A percentile compares a stretch with the other conserved stretches of the same genome.
phyloP scores from a whole-genome alignment of 2,329 filamentous ascomycete genomes.

The Monilinia vaccinii-corymbosi region DNA sequence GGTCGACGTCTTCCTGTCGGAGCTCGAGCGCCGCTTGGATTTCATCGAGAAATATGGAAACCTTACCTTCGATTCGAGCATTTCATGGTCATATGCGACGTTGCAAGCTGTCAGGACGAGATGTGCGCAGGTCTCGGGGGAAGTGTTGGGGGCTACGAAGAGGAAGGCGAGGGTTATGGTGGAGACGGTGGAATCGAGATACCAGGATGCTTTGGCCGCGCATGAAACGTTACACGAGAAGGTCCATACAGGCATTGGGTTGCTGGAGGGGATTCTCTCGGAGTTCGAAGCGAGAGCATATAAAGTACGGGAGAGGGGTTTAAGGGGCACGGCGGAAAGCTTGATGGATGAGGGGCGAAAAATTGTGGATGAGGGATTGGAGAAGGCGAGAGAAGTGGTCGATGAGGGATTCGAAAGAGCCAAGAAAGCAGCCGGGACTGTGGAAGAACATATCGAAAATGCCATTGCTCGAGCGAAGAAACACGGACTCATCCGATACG shows the following conservation, averaged over 20 bases:
- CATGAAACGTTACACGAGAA: constrained; percentile 89
- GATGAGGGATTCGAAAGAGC: constrained; percentile 77
- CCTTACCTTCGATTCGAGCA: constrained; percentile 70
- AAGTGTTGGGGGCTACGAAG: constrained; percentile 78
- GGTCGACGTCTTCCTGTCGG: constrained; percentile 74
- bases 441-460: constrained; percentile 76
- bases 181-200: constrained; percentile 80
- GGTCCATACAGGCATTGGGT: constrained; percentile 73
- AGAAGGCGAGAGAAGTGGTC: constrained; percentile 64
- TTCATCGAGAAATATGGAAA: constrained; percentile 84
- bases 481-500: constrained; percentile 75
- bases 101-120: constrained; percentile 78
- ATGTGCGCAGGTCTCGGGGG: constrained; percentile 83
- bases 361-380: constrained; percentile 71
- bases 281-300: constrained; percentile 79
- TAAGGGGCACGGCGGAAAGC: constrained; percentile 62
- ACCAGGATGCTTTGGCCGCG: constrained; percentile 74
- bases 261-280: constrained; percentile 76
- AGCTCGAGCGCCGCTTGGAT: constrained; percentile 79
- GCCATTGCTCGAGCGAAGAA: constrained; percentile 69
- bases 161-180: constrained; percentile 81
- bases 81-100: constrained; percentile 77
- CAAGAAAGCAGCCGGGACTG: constrained; percentile 67
- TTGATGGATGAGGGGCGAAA: constrained; percentile 72
- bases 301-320: constrained; percentile 67